Evolutionary conservation across 257 asterid species (phyloP).

Genomic region (Nicotiana attenuata): DNA sequence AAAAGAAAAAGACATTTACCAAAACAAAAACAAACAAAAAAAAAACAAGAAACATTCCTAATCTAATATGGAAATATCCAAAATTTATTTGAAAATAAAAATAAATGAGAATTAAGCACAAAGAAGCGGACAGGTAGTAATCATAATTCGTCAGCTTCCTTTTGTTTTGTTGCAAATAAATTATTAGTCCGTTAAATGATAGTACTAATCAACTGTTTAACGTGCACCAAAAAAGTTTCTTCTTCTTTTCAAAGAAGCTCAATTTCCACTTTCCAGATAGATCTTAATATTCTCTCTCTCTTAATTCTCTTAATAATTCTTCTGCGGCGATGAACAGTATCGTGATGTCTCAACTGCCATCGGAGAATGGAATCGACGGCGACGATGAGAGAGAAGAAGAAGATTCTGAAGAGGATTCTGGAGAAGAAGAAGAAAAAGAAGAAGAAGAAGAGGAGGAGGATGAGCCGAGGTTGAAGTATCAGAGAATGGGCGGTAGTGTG

Average conservation of each 20-base stretch:
- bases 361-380: constrained; percentile 93
- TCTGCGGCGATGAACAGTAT: not conserved
- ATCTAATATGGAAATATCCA: not conserved
- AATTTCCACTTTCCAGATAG: not conserved
- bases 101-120: not conserved
- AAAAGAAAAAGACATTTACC: not conserved
- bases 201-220: constrained; percentile 2
- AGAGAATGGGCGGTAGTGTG: constrained; percentile 97
- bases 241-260: constrained; percentile 6
- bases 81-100: not conserved
- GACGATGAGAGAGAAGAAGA: constrained; percentile 90
- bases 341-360: constrained; percentile 58
- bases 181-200: not conserved
- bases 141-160: constrained; percentile 6
- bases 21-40: too few relatives aligned
- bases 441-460: too few relatives aligned
- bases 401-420: constrained; percentile 27
- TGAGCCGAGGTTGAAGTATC: constrained; percentile 95
- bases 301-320: not conserved
- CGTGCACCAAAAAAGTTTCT: not conserved
- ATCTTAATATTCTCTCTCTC: not conserved
- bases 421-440: constrained; percentile 52
- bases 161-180: not conserved
- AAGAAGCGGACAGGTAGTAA: constrained; percentile 2
- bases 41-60: not conserved